Evolutionary conservation across 176 grass and related monocot species (phyloP).

Genomic region (Oryza australiensis): DNA sequence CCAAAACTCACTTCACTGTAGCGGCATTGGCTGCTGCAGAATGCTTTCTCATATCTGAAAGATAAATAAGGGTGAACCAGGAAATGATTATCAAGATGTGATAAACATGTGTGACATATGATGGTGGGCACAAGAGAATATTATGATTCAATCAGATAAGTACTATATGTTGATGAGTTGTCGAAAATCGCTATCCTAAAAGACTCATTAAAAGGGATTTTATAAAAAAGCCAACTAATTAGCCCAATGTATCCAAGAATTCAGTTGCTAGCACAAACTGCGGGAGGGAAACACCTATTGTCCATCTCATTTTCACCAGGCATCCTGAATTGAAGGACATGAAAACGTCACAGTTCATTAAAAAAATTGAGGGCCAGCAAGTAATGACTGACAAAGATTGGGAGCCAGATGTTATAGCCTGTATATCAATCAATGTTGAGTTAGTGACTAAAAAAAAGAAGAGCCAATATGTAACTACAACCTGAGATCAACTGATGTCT

Average conservation of each 20-base stretch:
- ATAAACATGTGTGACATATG: background rate
- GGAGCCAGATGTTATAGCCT: conserved; percentile 31
- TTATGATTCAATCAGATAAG: background rate
- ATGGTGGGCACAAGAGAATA: background rate
- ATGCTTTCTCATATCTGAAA: too few species aligned
- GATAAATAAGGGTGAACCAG: too few species aligned
- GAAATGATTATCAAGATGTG: too few species aligned
- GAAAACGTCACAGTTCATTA: conserved; percentile 23
- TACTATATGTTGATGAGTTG: background rate
- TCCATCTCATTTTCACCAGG: conserved; percentile 33
- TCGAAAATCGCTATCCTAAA: background rate
- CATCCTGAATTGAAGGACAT: conserved; percentile 28
- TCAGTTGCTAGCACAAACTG: conserved; percentile 21
- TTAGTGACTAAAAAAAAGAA: too few species aligned
- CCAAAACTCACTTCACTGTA: too few species aligned
- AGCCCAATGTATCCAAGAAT: conserved; percentile 13
- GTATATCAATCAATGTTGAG: too few species aligned
- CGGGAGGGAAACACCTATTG: conserved; percentile 12
- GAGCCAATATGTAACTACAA: too few species aligned
- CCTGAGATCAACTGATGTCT: too few species aligned
- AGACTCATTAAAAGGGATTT: conserved; percentile 5
- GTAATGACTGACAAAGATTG: conserved; percentile 42
- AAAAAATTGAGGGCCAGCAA: conserved; percentile 18
- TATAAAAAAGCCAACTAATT: conserved; percentile 3
- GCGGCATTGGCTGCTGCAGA: too few species aligned